These are phyloP conservation scores for Erigeron canadensis DNA, from an alignment of 129 eudicot species.

Conservation along the genomic window DNA sequence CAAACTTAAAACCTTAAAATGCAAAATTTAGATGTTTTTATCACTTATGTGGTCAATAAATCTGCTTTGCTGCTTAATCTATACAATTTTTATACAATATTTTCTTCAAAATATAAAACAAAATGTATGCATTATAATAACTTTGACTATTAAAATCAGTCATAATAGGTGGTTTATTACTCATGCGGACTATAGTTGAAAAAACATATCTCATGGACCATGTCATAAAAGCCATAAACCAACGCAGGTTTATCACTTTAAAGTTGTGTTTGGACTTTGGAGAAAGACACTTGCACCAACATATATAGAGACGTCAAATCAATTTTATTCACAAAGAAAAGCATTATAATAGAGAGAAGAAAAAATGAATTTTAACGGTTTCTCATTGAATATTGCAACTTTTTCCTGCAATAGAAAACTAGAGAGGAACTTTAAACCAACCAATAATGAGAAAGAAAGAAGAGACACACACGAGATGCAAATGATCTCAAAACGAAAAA, in stretches of 20 bases:
- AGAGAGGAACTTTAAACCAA: slow-evolving; percentile 34
- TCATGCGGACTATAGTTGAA: too few species aligned
- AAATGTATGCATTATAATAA: too few species aligned
- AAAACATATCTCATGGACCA: not conserved
- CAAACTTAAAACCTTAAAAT: too few species aligned
- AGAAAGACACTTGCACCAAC: not conserved
- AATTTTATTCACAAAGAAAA: not conserved
- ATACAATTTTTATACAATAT: too few species aligned
- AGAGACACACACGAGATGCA: slow-evolving; percentile 29
- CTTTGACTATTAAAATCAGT: too few species aligned
- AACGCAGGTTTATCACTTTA: not conserved
- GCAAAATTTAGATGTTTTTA: too few species aligned
- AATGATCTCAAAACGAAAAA: slow-evolving; percentile 12
- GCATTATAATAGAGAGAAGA: not conserved
- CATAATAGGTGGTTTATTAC: too few species aligned
- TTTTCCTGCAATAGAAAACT: slow-evolving; percentile 23
- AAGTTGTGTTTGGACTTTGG: not conserved
- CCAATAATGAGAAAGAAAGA: slow-evolving; percentile 32
- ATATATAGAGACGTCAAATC: not conserved
- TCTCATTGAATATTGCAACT: not conserved
- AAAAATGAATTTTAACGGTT: slow-evolving; percentile 16
- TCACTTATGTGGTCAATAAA: too few species aligned
- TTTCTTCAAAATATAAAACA: too few species aligned
- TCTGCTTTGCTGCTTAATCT: too few species aligned
- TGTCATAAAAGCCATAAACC: too few species aligned